These are phyloP conservation scores for Capsicum pubescens DNA, from an alignment of 257 asterid species.

Conservation along the genomic window DNA sequence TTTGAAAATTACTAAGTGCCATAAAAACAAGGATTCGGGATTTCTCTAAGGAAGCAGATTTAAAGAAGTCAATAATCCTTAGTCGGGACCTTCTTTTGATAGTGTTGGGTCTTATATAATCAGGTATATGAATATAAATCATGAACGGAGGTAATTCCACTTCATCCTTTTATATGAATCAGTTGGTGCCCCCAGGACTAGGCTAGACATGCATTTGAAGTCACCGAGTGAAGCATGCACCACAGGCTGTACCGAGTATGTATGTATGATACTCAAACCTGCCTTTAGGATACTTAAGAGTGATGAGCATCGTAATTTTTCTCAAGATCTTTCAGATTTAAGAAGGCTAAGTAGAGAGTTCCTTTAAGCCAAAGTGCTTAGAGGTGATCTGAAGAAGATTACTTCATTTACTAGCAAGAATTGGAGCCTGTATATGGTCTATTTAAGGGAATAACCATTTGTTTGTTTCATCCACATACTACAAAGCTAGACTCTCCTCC, in stretches of 20 bases:
- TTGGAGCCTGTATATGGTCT: slow-evolving; percentile 14
- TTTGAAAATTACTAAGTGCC: not conserved
- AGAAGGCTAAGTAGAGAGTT: slow-evolving; percentile 16
- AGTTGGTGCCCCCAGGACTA: slow-evolving; percentile 14
- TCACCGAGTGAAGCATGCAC: not conserved
- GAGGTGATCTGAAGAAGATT: not conserved
- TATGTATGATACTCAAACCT: not conserved
- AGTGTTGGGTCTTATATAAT: slow-evolving; percentile 11
- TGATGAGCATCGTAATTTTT: not conserved
- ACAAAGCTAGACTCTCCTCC: slow-evolving; percentile 19
- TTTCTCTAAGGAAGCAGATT: slow-evolving; percentile 13
- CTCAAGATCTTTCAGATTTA: slow-evolving; percentile 25
- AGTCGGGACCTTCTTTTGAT: slow-evolving; percentile 9
- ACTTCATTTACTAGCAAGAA: not conserved
- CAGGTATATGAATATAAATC: not conserved
- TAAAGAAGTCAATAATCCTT: slow-evolving; percentile 1
- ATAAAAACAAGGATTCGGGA: not conserved
- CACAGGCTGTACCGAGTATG: not conserved
- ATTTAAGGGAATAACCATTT: slow-evolving; percentile 7
- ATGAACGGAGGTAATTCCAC: not conserved
- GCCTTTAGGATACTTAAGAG: slow-evolving; percentile 8
- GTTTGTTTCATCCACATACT: not conserved
- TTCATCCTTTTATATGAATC: slow-evolving; percentile 18
- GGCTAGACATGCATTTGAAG: slow-evolving; percentile 20
- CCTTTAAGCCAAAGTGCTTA: slow-evolving; percentile 7